Evolutionary conservation across 2,329 filamentous ascomycete genomes (phyloP), one percentile per base, ranked within the genome.

Genomic region (Xylariales sp.): DNA sequence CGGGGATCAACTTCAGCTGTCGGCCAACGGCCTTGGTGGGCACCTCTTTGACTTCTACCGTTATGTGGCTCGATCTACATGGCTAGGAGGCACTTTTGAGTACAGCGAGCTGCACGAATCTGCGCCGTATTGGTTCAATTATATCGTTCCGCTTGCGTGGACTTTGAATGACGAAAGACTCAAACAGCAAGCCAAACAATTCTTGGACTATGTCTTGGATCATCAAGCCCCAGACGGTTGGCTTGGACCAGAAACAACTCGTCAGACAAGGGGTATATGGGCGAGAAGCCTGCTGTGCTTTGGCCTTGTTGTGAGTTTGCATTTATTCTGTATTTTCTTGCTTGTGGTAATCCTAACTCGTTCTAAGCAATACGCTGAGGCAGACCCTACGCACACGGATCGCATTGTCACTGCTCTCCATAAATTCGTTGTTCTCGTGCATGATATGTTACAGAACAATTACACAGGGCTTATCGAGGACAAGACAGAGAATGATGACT

Each of bases 101-200:
- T 79, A 79, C 47, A 73, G 65, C 11, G 55, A 56, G 16, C 56
- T 78, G 3, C 66, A 77, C 46, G 76, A 80, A 56, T 70, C 66
- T 2, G 65, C 69, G 18, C 72, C 74, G 0, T 78, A 78, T 51
- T 79, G 74, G 71, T 72, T 76, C 48, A 78, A 80, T 46, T 70
- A 67, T 4, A 58, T 78, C 2, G 74, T 80, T 2, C 73, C 76
- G 14, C 61, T 79, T 17, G 73, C 76, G 2, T 79, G 72, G 42
- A 56, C 55, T 0, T 52, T 74, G 5, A 60, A 72, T 35, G 67
- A 78, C 48, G 45, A 56, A 4, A 55, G 66, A 5, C 55, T 80
- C n/a, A 72, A 74, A 45, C 47, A 44, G 0, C 74, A 80, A 42
- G 67, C 74, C 6, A 59, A 63, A 14, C 44, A 55, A 5, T 65